Evolutionary conservation across 148 eudicot genomes (phyloP).

Genomic region (Limonium bicolor): DNA sequence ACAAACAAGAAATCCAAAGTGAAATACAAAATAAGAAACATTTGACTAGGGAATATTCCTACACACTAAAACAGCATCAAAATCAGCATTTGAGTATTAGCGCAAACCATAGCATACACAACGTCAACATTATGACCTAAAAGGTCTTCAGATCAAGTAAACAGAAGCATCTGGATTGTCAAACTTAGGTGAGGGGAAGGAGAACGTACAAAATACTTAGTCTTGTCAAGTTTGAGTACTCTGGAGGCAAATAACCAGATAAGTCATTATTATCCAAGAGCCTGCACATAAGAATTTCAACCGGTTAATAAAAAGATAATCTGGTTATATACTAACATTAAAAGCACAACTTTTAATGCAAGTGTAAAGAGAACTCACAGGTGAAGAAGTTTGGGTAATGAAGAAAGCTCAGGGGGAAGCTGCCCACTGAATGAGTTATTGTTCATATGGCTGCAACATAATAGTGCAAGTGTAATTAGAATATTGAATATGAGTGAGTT

Average conservation of each 20-base stretch:
- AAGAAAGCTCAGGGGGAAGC: slow-evolving; percentile 60
- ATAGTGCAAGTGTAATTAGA: not conserved
- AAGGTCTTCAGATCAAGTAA: no score
- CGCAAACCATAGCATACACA: no score
- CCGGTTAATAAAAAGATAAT: not conserved
- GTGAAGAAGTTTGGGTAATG: slow-evolving; percentile 46
- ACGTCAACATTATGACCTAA: no score
- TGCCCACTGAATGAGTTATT: slow-evolving; percentile 79
- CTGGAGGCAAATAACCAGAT: slow-evolving; percentile 76
- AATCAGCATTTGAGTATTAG: not conserved
- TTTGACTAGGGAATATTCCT: not conserved
- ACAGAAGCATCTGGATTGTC: no score
- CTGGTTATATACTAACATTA: not conserved
- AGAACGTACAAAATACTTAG: slow-evolving; percentile 56
- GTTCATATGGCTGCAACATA: slow-evolving; percentile 44
- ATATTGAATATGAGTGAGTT: not conserved
- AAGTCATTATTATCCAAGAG: slow-evolving; percentile 72
- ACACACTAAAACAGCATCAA: not conserved
- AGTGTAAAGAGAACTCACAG: slow-evolving; percentile 37
- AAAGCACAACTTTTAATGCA: not conserved
- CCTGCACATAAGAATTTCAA: slow-evolving; percentile 22
- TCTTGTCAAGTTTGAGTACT: slow-evolving; percentile 40
- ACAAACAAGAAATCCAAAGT: no score
- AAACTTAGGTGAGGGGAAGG: not conserved
- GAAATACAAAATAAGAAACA: not conserved